Percentiles rank a stretch among this genome's conserved stretches.
phyloP scores from a whole-genome alignment of 1,284 basidiomycete species.

The Mycena sp. region DNA sequence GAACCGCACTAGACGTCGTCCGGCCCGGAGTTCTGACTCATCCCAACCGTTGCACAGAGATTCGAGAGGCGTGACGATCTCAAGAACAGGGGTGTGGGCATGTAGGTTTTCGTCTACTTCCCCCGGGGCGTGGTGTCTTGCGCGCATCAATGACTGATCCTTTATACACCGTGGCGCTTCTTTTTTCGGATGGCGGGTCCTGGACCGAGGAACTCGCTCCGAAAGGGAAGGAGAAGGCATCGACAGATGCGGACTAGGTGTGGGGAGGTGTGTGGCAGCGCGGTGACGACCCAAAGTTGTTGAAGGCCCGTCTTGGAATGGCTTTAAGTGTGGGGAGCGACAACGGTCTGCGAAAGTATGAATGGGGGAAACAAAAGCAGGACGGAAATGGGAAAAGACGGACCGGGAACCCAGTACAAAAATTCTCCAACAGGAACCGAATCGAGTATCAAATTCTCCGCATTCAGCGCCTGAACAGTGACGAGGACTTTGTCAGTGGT shows the following conservation, averaged over 20 bases:
- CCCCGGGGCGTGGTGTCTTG: slow-evolving; percentile 42
- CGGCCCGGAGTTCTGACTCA: slow-evolving; percentile 61
- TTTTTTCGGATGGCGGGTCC: slow-evolving; percentile 20
- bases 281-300: slow-evolving; percentile 31
- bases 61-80: slow-evolving; percentile 64
- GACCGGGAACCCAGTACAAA: slow-evolving; percentile 66
- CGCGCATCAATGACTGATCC: slow-evolving; percentile 54
- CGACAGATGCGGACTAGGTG: slow-evolving; percentile 17
- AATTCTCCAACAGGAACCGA: slow-evolving; percentile 76
- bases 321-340: slow-evolving; percentile 9
- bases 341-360: too few relatives aligned
- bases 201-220: slow-evolving; percentile 25
- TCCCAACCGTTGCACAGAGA: slow-evolving; percentile 64
- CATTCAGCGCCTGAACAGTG: slow-evolving; percentile 70
- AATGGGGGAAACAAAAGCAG: too few relatives aligned
- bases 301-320: background rate
- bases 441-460: slow-evolving; percentile 63
- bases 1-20: slow-evolving; percentile 80
- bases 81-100: slow-evolving; percentile 62
- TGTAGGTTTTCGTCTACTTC: slow-evolving; percentile 47
- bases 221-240: slow-evolving; percentile 30
- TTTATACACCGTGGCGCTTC: slow-evolving; percentile 39
- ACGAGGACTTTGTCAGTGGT: slow-evolving; percentile 54
- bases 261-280: slow-evolving; percentile 31
- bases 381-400: slow-evolving; percentile 29